phyloP scores from a whole-genome alignment of 305 asterid genomes.

The Vinca major region DNA sequence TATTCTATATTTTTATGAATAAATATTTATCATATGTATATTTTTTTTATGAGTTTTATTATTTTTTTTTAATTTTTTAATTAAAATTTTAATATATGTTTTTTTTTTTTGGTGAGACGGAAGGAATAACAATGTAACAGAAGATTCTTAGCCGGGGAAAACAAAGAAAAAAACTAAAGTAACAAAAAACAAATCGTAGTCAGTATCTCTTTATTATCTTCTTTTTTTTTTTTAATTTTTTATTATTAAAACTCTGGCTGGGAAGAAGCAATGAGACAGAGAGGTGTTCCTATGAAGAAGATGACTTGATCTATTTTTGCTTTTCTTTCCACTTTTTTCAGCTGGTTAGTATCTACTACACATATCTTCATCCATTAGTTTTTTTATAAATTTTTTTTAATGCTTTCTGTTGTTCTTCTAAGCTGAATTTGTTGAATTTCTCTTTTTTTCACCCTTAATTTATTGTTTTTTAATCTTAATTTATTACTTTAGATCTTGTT shows the following conservation, averaged over 20 bases:
- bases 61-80: too few relatives aligned
- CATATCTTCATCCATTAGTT: not conserved
- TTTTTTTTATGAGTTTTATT: too few relatives aligned
- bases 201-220: not conserved
- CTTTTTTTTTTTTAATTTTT: not conserved
- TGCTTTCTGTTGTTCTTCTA: not conserved
- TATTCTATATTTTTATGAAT: too few relatives aligned
- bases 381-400: not conserved
- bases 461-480: not conserved
- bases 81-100: too few relatives aligned
- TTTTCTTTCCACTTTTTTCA: not conserved
- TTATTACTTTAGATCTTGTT: slow-evolving; percentile 11
- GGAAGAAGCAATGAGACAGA: not conserved
- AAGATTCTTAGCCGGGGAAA: too few relatives aligned
- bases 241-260: not conserved
- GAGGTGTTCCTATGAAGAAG: not conserved
- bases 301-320: not conserved
- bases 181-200: not conserved
- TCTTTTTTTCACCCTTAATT: not conserved
- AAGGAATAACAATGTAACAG: too few relatives aligned
- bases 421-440: not conserved
- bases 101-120: too few relatives aligned
- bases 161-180: too few relatives aligned
- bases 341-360: not conserved
- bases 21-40: too few relatives aligned